phyloP scores from a whole-genome alignment of 2,329 filamentous ascomycete species.

The Didymella segeticola region DNA sequence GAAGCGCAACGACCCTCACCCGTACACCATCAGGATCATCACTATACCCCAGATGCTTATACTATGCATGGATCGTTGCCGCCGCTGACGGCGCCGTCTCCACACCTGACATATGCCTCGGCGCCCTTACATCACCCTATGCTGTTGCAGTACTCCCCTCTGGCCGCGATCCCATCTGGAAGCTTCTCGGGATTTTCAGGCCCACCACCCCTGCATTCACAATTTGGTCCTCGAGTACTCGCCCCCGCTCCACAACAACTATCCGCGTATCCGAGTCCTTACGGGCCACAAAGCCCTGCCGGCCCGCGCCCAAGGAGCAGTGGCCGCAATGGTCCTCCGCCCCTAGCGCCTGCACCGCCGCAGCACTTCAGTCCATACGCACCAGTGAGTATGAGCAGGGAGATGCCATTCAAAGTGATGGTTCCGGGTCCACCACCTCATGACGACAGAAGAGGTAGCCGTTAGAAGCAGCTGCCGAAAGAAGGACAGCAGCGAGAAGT shows the following conservation, averaged over 20 bases:
- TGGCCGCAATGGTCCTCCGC: conserved; percentile 33
- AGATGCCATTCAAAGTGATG: conserved; percentile 43
- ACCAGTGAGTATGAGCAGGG: conserved; percentile 25
- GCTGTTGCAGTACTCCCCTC: conserved; percentile 36
- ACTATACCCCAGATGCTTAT: conserved; percentile 31
- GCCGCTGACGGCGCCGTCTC: conserved; percentile 29
- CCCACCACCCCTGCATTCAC: conserved; percentile 22
- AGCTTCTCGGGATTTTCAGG: conserved; percentile 24
- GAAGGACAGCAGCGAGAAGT: not conserved
- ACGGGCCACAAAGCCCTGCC: conserved; percentile 31
- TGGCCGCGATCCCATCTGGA: conserved; percentile 35
- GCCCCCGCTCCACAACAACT: conserved; percentile 37
- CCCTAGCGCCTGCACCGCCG: conserved; percentile 41
- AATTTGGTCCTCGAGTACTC: conserved; percentile 29
- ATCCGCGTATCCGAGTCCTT: conserved; percentile 38
- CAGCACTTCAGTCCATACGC: conserved; percentile 38
- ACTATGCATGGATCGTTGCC: conserved; percentile 21
- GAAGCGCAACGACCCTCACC: conserved; percentile 28
- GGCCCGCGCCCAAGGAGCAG: conserved; percentile 33
- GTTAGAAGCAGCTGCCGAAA: conserved; percentile 29
- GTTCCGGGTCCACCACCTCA: conserved; percentile 35
- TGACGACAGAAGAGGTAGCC: conserved; percentile 34
- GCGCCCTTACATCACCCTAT: conserved; percentile 32
- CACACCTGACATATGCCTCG: conserved; percentile 29
- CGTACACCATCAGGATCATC: conserved; percentile 25